Conservation (phyloP, 2,329 filamentous ascomycete genomes). For the Calonectria naviculata region DNA sequence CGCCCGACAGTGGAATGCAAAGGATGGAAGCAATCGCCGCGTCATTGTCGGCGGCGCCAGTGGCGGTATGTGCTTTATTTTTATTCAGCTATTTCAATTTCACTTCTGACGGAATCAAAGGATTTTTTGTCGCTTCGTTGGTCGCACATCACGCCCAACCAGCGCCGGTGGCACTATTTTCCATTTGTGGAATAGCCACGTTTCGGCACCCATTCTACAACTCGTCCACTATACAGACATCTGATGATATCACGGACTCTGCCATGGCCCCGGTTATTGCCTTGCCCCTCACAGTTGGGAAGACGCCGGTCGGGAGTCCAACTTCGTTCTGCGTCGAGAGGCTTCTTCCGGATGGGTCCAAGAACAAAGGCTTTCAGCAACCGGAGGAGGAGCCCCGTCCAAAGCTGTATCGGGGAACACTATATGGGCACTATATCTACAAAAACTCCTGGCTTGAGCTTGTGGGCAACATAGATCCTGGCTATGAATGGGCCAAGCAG, state of each 20-base stretch:
- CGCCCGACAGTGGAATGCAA: conserved; percentile 34
- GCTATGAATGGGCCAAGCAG: conserved; percentile 43
- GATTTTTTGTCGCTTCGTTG: conserved; percentile 45
- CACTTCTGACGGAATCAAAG: conserved; percentile 21
- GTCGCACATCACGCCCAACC: conserved; percentile 43
- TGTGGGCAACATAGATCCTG: conserved; percentile 43
- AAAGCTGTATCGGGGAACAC: conserved; percentile 23
- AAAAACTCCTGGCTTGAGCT: conserved; percentile 43
- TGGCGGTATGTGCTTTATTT: conserved; percentile 39
- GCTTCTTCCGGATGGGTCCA: conserved; percentile 40
- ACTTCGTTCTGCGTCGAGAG: conserved; percentile 40
- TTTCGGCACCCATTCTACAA: conserved; percentile 50
- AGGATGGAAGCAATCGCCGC: conserved; percentile 22
- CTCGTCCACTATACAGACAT: conserved; percentile 44
- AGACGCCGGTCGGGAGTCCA: conserved; percentile 18
- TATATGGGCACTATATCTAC: conserved; percentile 49
- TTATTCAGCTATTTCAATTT: neutral
- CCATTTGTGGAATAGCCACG: conserved; percentile 49
- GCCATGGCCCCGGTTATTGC: conserved; percentile 38
- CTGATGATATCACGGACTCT: conserved; percentile 39
- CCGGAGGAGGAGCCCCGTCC: neutral
- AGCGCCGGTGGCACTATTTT: conserved; percentile 46
- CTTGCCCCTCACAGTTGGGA: conserved; percentile 38
- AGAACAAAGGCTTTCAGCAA: conserved; percentile 35
- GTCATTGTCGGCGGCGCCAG: conserved; percentile 49